These are phyloP conservation scores for Fraxinus ornus DNA, from an alignment of 305 asterid species.

Conservation along the genomic window DNA sequence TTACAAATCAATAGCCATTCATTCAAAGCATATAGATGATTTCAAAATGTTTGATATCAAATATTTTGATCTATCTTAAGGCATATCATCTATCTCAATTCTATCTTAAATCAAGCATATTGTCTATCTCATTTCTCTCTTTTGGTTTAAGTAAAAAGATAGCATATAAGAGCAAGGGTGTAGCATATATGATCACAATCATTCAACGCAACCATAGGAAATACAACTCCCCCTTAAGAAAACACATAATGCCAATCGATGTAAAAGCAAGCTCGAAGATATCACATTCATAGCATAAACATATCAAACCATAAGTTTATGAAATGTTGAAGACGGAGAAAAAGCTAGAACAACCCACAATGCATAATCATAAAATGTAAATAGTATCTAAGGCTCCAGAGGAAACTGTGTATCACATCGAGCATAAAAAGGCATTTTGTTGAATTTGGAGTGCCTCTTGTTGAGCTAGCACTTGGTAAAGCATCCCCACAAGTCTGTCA, in stretches of 20 bases:
- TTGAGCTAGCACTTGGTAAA: neutral
- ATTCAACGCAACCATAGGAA: neutral
- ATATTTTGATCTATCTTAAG: too few species aligned
- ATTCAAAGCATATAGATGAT: neutral
- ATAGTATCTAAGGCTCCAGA: neutral
- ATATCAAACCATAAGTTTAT: neutral
- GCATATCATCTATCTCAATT: too few species aligned
- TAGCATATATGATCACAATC: neutral
- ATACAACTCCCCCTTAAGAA: neutral
- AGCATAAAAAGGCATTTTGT: neutral
- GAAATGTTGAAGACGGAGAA: neutral
- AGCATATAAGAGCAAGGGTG: neutral
- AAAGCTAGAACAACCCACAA: neutral
- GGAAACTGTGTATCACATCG: neutral
- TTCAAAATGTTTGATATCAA: too few species aligned
- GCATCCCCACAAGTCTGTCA: too few species aligned
- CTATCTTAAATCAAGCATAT: neutral
- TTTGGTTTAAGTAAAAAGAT: neutral
- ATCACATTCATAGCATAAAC: neutral
- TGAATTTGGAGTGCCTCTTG: neutral
- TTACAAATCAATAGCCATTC: too few species aligned
- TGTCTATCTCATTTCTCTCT: neutral
- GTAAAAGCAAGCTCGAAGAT: too few species aligned
- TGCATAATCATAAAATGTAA: neutral
- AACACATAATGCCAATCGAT: too few species aligned